Evolutionary conservation across 768 basidiomycete genomes (phyloP).

Genomic region (Agaricus blazei): DNA sequence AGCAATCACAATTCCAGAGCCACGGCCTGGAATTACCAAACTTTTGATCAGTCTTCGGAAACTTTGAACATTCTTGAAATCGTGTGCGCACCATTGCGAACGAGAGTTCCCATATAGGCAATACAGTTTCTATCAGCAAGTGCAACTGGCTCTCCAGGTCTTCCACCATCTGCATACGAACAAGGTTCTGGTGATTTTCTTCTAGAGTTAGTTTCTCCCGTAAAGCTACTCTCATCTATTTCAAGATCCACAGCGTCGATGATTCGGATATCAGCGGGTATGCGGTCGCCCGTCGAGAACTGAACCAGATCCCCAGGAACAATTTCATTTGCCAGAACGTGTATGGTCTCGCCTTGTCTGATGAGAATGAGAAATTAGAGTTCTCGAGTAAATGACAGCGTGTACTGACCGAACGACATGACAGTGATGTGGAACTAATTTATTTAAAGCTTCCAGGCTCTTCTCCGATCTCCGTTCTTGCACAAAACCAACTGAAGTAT

Average conservation of each 20-base stretch:
- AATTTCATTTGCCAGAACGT: slow-evolving; percentile 93
- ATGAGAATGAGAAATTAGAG: slow-evolving; percentile 19
- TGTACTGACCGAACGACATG: slow-evolving; percentile 65
- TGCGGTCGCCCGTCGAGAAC: slow-evolving; percentile 86
- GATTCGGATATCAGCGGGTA: slow-evolving; percentile 90
- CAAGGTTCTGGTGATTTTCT: slow-evolving; percentile 61
- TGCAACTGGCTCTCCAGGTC: slow-evolving; percentile 39
- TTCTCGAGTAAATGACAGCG: slow-evolving; percentile 13
- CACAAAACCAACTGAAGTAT: slow-evolving; percentile 74
- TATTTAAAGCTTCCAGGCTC: slow-evolving; percentile 91
- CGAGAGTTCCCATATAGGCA: slow-evolving; percentile 94
- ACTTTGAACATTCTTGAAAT: not conserved
- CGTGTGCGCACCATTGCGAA: slow-evolving; percentile 65
- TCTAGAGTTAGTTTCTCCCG: slow-evolving; percentile 85
- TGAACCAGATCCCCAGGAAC: slow-evolving; percentile 92
- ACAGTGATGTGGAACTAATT: slow-evolving; percentile 95
- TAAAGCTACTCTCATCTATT: slow-evolving; percentile 92
- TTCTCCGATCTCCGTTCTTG: slow-evolving; percentile 95
- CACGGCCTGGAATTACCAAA: slow-evolving; percentile 48
- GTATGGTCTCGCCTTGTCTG: slow-evolving; percentile 59
- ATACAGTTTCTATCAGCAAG: slow-evolving; percentile 85
- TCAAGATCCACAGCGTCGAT: slow-evolving; percentile 81
- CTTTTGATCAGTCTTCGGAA: not conserved
- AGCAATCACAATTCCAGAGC: slow-evolving; percentile 84
- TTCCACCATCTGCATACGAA: slow-evolving; percentile 27